phyloP scores from a whole-genome alignment of 2,329 filamentous ascomycete species.

The Botrytis deweyae region DNA sequence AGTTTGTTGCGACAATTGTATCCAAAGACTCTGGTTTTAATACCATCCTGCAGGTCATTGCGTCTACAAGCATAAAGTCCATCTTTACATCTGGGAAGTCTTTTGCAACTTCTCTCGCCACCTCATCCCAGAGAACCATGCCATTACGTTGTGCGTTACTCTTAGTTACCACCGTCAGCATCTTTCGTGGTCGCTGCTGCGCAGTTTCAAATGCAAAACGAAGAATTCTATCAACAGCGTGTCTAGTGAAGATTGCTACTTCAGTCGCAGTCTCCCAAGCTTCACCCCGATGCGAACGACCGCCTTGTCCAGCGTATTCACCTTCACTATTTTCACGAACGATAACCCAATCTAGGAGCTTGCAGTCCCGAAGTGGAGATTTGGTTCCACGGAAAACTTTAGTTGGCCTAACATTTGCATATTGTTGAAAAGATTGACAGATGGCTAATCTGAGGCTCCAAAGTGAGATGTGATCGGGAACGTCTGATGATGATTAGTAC shows the following conservation, averaged over 20 bases:
- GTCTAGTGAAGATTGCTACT: slow-evolving; percentile 60
- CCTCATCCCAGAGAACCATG: slow-evolving; percentile 67
- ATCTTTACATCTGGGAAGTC: background rate
- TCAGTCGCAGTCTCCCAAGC: slow-evolving; percentile 62
- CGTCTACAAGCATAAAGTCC: background rate
- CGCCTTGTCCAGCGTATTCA: slow-evolving; percentile 50
- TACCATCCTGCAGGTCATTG: slow-evolving; percentile 49
- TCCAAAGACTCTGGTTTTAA: slow-evolving; percentile 57
- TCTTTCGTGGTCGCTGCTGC: slow-evolving; percentile 52
- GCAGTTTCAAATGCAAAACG: slow-evolving; percentile 62
- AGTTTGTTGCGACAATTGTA: slow-evolving; percentile 63
- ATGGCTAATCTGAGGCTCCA: slow-evolving; percentile 64
- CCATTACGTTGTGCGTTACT: slow-evolving; percentile 65
- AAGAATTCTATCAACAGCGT: slow-evolving; percentile 59
- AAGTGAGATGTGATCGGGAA: slow-evolving; percentile 65
- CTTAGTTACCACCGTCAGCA: slow-evolving; percentile 63
- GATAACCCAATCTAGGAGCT: slow-evolving; percentile 60
- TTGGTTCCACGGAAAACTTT: slow-evolving; percentile 56
- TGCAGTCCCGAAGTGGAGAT: slow-evolving; percentile 51
- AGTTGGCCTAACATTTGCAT: slow-evolving; percentile 64
- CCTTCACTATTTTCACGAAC: slow-evolving; percentile 66
- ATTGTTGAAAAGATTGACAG: slow-evolving; percentile 63
- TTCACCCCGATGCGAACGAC: slow-evolving; percentile 55
- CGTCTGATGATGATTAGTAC: slow-evolving; percentile 43
- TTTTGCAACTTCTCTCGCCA: slow-evolving; percentile 42